Percentiles rank a stretch among this genome's conserved stretches.
Evolutionary conservation across 345 rosid genomes (phyloP).

Genomic region (Gynandropsis gynandra): DNA sequence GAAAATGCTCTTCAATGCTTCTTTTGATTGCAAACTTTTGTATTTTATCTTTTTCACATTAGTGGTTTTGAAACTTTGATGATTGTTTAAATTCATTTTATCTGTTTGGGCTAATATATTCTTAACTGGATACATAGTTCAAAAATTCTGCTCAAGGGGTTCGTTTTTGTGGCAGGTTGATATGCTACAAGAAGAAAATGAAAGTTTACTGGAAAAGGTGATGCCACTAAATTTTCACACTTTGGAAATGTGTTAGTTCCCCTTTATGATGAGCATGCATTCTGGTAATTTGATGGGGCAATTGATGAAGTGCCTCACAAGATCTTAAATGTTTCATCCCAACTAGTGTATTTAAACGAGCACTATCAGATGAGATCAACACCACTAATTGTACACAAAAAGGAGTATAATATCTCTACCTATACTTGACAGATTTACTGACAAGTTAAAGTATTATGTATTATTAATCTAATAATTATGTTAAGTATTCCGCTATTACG

Average conservation of each 20-base stretch:
- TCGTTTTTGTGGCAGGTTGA: constrained; percentile 52
- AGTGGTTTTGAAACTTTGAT: constrained; percentile 6
- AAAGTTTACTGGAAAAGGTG: constrained; percentile 51
- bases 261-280: neutral
- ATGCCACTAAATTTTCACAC: constrained; percentile 25
- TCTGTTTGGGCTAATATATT: neutral
- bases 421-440: constrained; percentile 6
- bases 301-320: neutral
- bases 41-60: constrained; percentile 3
- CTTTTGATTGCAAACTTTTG: neutral
- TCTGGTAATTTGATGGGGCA: neutral
- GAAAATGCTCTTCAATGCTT: constrained; percentile 4
- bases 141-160: constrained; percentile 15
- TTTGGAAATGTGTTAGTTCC: constrained; percentile 17
- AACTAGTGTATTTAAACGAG: neutral
- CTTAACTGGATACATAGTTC: constrained; percentile 1
- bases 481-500: neutral
- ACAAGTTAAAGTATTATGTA: constrained; percentile 6
- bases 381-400: too few relatives aligned
- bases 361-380: too few relatives aligned
- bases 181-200: constrained; percentile 71
- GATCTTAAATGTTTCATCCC: neutral
- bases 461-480: neutral
- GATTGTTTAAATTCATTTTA: constrained; percentile 7
- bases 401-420: neutral